phyloP scores from a whole-genome alignment of 1,284 basidiomycete genomes.

The Moesziomyces antarcticus region DNA sequence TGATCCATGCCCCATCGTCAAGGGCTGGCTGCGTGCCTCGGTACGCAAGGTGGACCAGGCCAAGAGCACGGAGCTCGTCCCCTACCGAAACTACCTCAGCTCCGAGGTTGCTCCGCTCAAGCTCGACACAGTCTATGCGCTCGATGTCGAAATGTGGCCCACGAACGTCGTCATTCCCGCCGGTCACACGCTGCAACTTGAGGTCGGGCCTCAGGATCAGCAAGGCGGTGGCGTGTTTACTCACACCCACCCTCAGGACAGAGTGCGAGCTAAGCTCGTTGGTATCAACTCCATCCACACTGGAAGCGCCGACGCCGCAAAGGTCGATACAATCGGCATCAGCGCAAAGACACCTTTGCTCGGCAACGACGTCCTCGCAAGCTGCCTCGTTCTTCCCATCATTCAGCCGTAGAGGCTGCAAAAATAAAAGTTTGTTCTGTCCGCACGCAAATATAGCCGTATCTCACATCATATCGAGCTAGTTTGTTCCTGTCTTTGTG shows the following conservation, averaged over 20 bases:
- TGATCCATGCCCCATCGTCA: conserved; percentile 63
- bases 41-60: conserved; percentile 56
- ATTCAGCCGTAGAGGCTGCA: conserved; percentile 2
- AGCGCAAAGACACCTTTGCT: conserved; percentile 19
- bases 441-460: background rate
- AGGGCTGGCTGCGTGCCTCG: conserved; percentile 67
- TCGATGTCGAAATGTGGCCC: conserved; percentile 67
- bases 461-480: too few relatives aligned
- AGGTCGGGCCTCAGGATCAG: conserved; percentile 50
- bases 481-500: too few relatives aligned
- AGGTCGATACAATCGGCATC: conserved; percentile 14
- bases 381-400: conserved; percentile 22
- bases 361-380: conserved; percentile 11
- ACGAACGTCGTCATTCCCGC: conserved; percentile 60
- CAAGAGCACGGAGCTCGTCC: conserved; percentile 49
- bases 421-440: too few relatives aligned
- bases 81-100: conserved; percentile 60
- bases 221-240: conserved; percentile 25
- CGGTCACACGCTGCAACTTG: conserved; percentile 59
- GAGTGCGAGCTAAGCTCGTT: conserved; percentile 7
- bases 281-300: conserved; percentile 21
- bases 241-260: conserved; percentile 21
- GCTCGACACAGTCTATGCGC: conserved; percentile 44
- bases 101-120: conserved; percentile 57
- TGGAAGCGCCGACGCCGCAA: background rate